Conservation (phyloP, 2,329 filamentous ascomycete species). For the Tolypocladium inflatum region DNA sequence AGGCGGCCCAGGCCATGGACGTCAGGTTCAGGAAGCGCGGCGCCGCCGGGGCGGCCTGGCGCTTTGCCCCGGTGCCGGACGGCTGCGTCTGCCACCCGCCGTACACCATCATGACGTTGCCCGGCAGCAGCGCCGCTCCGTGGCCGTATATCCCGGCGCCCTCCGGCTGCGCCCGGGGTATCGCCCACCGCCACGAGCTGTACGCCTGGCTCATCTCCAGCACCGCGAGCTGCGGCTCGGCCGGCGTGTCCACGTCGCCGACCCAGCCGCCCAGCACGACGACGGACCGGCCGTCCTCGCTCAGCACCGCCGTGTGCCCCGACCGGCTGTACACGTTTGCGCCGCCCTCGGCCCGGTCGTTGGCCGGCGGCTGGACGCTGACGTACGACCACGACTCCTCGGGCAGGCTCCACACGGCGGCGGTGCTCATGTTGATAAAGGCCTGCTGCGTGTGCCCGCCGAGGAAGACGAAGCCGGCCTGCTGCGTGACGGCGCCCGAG, state of each 20-base stretch:
- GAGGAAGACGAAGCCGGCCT: conserved; percentile 70
- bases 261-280: conserved; percentile 89
- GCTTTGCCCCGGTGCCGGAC: conserved; percentile 17
- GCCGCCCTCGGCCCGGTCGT: background rate
- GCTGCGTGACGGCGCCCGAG: conserved; percentile 56
- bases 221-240: conserved; percentile 71
- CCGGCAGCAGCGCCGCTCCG: conserved; percentile 52
- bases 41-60: conserved; percentile 17
- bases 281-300: conserved; percentile 66
- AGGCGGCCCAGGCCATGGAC: conserved; percentile 40
- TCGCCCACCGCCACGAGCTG: conserved; percentile 63
- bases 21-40: conserved; percentile 48
- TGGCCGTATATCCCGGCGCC: conserved; percentile 49
- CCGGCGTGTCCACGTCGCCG: conserved; percentile 65
- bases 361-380: conserved; percentile 40
- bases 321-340: conserved; percentile 64
- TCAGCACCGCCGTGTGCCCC: conserved; percentile 78
- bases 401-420: conserved; percentile 78
- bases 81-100: conserved; percentile 47
- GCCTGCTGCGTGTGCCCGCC: conserved; percentile 76
- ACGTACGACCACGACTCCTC: conserved; percentile 83
- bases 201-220: conserved; percentile 68
- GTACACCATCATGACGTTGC: conserved; percentile 60
- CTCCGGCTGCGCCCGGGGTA: conserved; percentile 43
- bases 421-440: conserved; percentile 90